Evolutionary conservation across 1,139 yeast genomes (phyloP), one percentile per base, ranked within the genome.

Genomic region (Eremothecium sinecaudum): DNA sequence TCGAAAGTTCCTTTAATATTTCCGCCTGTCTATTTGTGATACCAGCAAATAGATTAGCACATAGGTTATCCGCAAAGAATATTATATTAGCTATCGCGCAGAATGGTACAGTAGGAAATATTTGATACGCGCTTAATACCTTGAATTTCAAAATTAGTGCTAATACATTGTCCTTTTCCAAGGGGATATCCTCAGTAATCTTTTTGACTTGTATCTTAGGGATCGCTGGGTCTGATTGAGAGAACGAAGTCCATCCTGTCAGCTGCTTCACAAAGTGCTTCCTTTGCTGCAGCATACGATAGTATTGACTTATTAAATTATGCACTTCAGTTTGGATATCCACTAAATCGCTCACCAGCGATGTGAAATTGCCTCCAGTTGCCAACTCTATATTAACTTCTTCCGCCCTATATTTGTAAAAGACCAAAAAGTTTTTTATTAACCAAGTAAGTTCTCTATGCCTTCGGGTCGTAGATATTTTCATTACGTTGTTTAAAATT

Each of bases 1-100:
- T 27, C n/a, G 30, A 27, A 14, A 27, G 21, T 27, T 27, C 30
- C 30, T 14, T 27, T 27, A 27, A 14, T 17, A 27, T 27, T n/a
- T 27, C 30, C 5, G 30, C 30, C 7, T 27, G 30, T 17, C 21
- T 27, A 17, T n/a, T 17, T 3, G 30, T 27, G n/a, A 17, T 21
- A 4, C 30, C 30, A 6, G 30, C 30, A 18, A 27, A 17, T 4
- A 27, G 14, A 4, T 27, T 27, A 23, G 25, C 14, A 17, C 30
- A 27, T 14, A 27, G 14, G 21, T 27, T 17, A n/a, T 12, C 11
- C 10, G 30, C 19, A n/a, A 17, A n/a, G 17, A 27, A 27, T 3
- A 27, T 15, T 10, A 27, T 27, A 18, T 27, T 27, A 10, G 30
- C 30, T n/a, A 17, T 21, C 9, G 30, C 30, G 6, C 30, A 27